Base-by-base conservation (phyloP, 352 stramenopile genomes). In the Globisporangium nagaii region DNA sequence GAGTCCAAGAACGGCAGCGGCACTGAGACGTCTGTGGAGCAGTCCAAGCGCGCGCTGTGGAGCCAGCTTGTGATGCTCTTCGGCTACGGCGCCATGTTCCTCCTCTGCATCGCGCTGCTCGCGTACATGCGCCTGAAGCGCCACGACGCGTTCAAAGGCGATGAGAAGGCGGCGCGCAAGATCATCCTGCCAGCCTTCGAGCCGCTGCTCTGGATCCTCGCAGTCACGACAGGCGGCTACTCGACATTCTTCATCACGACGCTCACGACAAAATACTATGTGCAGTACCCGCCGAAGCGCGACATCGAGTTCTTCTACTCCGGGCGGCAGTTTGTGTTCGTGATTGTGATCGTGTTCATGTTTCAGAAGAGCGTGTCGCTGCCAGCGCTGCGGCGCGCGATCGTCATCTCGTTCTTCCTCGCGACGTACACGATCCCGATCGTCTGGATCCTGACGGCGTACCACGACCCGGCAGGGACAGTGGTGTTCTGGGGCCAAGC, bases 121-220 rank as follows among this genome's bases (percentile, higher is more conserved):
- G 17, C 47, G 25, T 72, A 72, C 51, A 52, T 72, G 19, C 65
- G 65, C 19, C 10, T 55, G 10, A 60, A 66, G n/a, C 56, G 65
- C 2, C 40, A 52, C n/a, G 39, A 49, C 13, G 64, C 64, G 4
- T 66, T 64, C n/a, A 40, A 47, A 17, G 64, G 64, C 11, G 62
- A 68, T 48, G 41, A 37, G 8, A 47, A 58, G 13, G 64, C 64
- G 1, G 56, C 64, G 25, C 49, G 58, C 25, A 71, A 71, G 63
- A 63, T 75, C 36, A 63, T 79, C 11, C 49, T 81, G 22, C 71
- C 71, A 0, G 63, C 71, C 9, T 79, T 79, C 27, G 70, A 81
- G 44, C 71, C 71, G 6, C 53, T 81, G 34, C 54, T 81, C 4
- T 81, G 71, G 71, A 69, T 70, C 20, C 56, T 79, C 15, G 53